phyloP scores from a whole-genome alignment of 352 stramenopile species.

The Phytophthora sojae region DNA sequence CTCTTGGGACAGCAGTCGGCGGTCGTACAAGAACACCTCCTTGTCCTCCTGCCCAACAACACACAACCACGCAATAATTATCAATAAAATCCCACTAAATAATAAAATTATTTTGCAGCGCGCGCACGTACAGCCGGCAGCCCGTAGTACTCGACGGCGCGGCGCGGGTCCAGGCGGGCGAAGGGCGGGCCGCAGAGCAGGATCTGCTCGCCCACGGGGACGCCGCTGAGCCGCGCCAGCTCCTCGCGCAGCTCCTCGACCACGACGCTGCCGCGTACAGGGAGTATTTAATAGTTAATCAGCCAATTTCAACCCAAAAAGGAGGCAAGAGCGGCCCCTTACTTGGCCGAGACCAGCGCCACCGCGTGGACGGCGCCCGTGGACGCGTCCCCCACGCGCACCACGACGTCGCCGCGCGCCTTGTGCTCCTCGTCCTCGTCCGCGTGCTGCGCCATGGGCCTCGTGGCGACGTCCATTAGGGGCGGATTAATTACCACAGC shows the following conservation, averaged over 20 bases:
- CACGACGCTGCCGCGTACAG: slow-evolving; percentile 46
- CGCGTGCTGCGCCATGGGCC: slow-evolving; percentile 25
- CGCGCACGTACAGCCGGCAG: slow-evolving; percentile 49
- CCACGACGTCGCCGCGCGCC: slow-evolving; percentile 27
- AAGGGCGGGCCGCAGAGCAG: slow-evolving; percentile 82
- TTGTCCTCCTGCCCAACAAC: slow-evolving; percentile 52
- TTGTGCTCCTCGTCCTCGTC: slow-evolving; percentile 38
- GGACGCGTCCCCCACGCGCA: slow-evolving; percentile 60
- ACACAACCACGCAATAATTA: not conserved
- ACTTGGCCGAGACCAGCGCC: slow-evolving; percentile 59
- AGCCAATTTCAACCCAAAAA: slow-evolving; percentile 23
- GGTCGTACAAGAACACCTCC: slow-evolving; percentile 85
- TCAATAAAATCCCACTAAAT: not conserved
- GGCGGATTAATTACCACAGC: not conserved
- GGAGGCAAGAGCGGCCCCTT: slow-evolving; percentile 13
- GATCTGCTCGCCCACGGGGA: slow-evolving; percentile 81
- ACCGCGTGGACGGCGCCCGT: slow-evolving; percentile 50
- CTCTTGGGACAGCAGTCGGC: slow-evolving; percentile 79
- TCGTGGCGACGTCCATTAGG: slow-evolving; percentile 34
- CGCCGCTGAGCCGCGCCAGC: slow-evolving; percentile 60
- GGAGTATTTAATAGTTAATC: no score
- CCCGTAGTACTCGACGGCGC: slow-evolving; percentile 73
- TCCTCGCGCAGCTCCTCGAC: slow-evolving; percentile 78
- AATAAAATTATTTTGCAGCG: not conserved
- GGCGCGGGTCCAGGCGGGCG: slow-evolving; percentile 73